Conservation (phyloP, 352 stramenopile genomes). For the Phytophthora kernoviae region DNA sequence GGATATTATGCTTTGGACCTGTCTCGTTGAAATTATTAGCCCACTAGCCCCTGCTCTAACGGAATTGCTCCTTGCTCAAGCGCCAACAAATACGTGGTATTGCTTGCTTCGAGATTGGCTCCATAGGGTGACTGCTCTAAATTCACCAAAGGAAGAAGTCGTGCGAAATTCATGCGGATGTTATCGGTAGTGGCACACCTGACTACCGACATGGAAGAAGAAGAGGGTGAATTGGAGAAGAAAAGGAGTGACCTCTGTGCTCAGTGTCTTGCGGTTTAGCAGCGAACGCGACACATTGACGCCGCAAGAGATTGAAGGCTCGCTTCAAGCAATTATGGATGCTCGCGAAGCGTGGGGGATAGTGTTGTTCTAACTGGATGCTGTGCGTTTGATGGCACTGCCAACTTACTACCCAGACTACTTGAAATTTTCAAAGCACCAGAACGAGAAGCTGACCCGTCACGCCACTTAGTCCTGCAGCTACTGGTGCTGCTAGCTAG, state of each 20-base stretch:
- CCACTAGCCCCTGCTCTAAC: slow-evolving; percentile 20
- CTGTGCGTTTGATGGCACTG: slow-evolving; percentile 17
- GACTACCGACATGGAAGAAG: slow-evolving; percentile 5
- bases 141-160: slow-evolving; percentile 8
- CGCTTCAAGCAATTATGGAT: slow-evolving; percentile 36
- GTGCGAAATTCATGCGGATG: slow-evolving; percentile 33
- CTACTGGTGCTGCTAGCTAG: slow-evolving; percentile 62
- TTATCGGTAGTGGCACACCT: slow-evolving; percentile 25
- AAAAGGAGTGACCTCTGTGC: slow-evolving; percentile 20
- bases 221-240: slow-evolving; percentile 6
- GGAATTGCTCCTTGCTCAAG: slow-evolving; percentile 22
- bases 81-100: slow-evolving; percentile 17
- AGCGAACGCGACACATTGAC: slow-evolving; percentile 8
- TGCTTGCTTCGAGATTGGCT: slow-evolving; percentile 33
- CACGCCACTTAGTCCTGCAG: slow-evolving; percentile 53
- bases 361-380: slow-evolving; percentile 34
- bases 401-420: slow-evolving; percentile 37
- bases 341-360: slow-evolving; percentile 37
- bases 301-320: slow-evolving; percentile 21
- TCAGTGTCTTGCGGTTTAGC: slow-evolving; percentile 19
- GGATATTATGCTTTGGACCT: slow-evolving; percentile 40
- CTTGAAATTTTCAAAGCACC: slow-evolving; percentile 44
- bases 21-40: slow-evolving; percentile 28
- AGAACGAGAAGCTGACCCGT: slow-evolving; percentile 20
- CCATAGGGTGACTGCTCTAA: slow-evolving; percentile 7